phyloP scores from a whole-genome alignment of 2,329 filamentous ascomycete species.

The Gyromitra esculenta region DNA sequence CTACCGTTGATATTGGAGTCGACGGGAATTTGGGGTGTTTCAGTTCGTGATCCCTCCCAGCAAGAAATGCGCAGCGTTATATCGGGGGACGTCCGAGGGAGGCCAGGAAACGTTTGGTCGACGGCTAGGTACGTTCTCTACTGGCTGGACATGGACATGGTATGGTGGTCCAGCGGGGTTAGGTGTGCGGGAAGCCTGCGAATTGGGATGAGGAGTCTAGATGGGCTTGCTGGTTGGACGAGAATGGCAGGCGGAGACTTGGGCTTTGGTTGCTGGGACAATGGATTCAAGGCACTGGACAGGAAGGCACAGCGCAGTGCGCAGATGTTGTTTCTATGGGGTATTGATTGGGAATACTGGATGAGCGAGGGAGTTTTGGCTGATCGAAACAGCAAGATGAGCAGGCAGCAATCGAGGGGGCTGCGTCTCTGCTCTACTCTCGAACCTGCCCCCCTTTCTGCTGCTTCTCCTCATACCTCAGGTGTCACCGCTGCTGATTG shows the following conservation, averaged over 20 bases:
- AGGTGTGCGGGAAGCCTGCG: constrained; percentile 37
- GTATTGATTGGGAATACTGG: not conserved
- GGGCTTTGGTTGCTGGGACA: constrained; percentile 37
- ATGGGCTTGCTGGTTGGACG: constrained; percentile 19
- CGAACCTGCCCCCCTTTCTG: not conserved
- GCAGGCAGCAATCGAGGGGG: not conserved
- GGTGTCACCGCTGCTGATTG: constrained; percentile 7
- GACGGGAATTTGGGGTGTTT: constrained; percentile 12
- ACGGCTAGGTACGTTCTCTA: constrained; percentile 21
- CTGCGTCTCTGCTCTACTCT: not conserved
- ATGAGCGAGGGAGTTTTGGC: constrained; percentile 4
- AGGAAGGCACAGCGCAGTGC: not conserved
- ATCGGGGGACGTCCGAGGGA: constrained; percentile 25
- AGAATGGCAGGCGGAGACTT: constrained; percentile 2
- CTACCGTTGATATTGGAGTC: not conserved
- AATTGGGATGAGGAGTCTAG: constrained; percentile 42
- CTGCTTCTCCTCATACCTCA: not conserved
- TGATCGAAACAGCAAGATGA: not conserved
- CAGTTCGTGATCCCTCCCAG: constrained; percentile 25
- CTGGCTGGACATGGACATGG: constrained; percentile 30
- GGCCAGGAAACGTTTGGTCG: constrained; percentile 24
- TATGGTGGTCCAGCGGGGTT: constrained; percentile 17
- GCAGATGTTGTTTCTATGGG: constrained; percentile 11
- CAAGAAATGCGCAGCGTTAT: constrained; percentile 17
- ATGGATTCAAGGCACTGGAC: constrained; percentile 21